These are phyloP conservation scores for Sporisorium iseilematis-ciliati DNA, from an alignment of 1,284 basidiomycete genomes.

Conservation along the genomic window DNA sequence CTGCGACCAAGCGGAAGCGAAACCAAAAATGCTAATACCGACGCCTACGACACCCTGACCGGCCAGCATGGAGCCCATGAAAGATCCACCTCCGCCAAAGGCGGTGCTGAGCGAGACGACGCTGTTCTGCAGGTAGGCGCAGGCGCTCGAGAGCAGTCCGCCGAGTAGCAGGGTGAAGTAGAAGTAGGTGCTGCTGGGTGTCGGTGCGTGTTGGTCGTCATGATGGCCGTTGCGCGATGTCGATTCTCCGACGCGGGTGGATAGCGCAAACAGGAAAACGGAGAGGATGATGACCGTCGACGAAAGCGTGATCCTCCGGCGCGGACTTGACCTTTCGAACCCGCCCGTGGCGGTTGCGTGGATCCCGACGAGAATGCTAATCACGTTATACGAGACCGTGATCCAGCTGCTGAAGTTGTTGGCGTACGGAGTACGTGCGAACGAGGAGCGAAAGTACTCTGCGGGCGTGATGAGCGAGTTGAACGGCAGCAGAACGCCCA, in stretches of 20 bases:
- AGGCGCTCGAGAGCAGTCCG: conserved; percentile 50
- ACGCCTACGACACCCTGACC: conserved; percentile 62
- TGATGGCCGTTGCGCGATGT: conserved; percentile 6
- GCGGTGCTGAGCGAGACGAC: conserved; percentile 61
- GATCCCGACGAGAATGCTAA: conserved; percentile 59
- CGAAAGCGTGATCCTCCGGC: conserved; percentile 38
- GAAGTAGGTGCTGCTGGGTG: conserved; percentile 32
- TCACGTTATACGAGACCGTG: conserved; percentile 55
- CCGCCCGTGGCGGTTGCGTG: conserved; percentile 52
- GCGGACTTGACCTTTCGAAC: conserved; percentile 46
- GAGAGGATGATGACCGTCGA: conserved; percentile 38
- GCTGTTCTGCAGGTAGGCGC: conserved; percentile 63
- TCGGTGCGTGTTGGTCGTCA: background rate
- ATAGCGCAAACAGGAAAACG: conserved; percentile 42
- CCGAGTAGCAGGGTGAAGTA: conserved; percentile 50
- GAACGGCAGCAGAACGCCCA: conserved; percentile 52
- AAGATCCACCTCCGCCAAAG: conserved; percentile 50
- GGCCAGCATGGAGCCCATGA: conserved; percentile 64
- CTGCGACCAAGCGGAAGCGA: conserved; percentile 56
- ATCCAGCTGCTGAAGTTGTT: conserved; percentile 64
- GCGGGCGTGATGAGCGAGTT: conserved; percentile 66
- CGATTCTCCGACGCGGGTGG: conserved; percentile 26
- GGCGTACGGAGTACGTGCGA: conserved; percentile 43
- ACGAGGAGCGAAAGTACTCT: conserved; percentile 61
- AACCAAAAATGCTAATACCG: conserved; percentile 56